Percentiles rank a stretch among this genome's conserved stretches.
These are phyloP conservation scores for Betula pendula DNA, from an alignment of 306 rosid species.

Conservation along the genomic window DNA sequence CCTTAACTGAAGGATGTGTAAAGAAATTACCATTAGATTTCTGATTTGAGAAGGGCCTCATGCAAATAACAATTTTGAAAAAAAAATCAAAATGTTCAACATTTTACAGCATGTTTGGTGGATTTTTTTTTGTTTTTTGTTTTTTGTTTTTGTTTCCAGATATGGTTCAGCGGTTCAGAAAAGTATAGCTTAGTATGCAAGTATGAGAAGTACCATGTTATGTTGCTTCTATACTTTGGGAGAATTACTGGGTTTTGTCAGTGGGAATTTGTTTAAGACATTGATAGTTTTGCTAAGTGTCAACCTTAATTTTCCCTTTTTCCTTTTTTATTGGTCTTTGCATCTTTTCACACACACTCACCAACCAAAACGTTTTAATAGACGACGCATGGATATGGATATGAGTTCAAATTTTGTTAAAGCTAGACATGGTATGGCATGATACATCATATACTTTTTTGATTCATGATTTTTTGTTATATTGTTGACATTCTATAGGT, in stretches of 20 bases:
- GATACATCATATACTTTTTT: too few species aligned
- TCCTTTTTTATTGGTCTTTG: background rate
- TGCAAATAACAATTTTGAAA: too few species aligned
- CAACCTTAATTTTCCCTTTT: background rate
- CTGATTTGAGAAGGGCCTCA: too few species aligned
- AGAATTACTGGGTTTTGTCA: background rate
- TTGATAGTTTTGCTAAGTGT: background rate
- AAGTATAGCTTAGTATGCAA: background rate
- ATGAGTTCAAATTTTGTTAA: too few species aligned
- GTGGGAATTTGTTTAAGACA: background rate
- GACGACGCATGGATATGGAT: background rate
- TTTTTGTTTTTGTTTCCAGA: background rate
- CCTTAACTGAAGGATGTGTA: too few species aligned
- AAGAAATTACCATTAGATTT: too few species aligned
- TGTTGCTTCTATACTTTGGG: background rate
- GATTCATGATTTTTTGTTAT: too few species aligned
- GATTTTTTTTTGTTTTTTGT: too few species aligned
- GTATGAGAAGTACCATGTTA: background rate
- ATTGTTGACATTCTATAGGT: too few species aligned
- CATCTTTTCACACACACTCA: background rate
- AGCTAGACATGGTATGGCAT: background rate
- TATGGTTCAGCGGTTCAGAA: background rate
- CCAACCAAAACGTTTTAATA: background rate
- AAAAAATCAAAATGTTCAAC: too few species aligned
- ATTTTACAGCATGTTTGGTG: too few species aligned